phyloP scores from a whole-genome alignment of 1,284 basidiomycete genomes.

The Cutaneotrichosporon sp. region DNA sequence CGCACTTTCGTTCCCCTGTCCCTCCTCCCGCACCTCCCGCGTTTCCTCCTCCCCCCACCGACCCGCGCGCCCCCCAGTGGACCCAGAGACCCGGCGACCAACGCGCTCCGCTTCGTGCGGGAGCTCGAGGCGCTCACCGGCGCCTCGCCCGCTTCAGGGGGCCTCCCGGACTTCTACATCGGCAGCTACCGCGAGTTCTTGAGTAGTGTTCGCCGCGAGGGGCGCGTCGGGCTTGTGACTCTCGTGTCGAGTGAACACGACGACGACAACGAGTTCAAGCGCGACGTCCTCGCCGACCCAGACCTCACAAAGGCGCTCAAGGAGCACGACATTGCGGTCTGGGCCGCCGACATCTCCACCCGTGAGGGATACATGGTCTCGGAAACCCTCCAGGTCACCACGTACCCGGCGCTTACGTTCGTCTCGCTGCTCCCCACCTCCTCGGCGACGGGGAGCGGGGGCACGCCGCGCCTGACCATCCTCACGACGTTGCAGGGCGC shows the following conservation, averaged over 20 bases:
- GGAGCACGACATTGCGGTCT: conserved; percentile 71
- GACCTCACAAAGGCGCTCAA: conserved; percentile 67
- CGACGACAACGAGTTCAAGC: conserved; percentile 83
- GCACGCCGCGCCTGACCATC: conserved; percentile 65
- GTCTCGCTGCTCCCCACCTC: conserved; percentile 74
- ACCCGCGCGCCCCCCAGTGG: conserved; percentile 26
- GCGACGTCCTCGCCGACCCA: conserved; percentile 73
- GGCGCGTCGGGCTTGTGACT: conserved; percentile 74
- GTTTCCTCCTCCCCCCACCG: conserved; percentile 48
- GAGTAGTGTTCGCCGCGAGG: conserved; percentile 67
- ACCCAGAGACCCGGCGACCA: conserved; percentile 38
- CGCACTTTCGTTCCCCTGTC: conserved; percentile 50
- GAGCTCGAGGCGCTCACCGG: conserved; percentile 45
- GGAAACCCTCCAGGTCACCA: conserved; percentile 82
- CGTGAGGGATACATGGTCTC: conserved; percentile 81
- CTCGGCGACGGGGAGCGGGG: conserved; percentile 34
- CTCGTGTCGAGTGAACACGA: conserved; percentile 91
- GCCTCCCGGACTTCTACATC: conserved; percentile 74
- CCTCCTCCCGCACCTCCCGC: conserved; percentile 46
- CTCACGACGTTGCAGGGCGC: conserved; percentile 80
- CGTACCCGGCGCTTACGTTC: conserved; percentile 90
- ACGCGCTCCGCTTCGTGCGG: conserved; percentile 40
- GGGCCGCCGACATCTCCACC: conserved; percentile 81
- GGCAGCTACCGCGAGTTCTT: conserved; percentile 83
- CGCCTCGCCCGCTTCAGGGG: conserved; percentile 30